Conservation (phyloP, 441 rosid genomes). For the Pelargonium cotyledonis region DNA sequence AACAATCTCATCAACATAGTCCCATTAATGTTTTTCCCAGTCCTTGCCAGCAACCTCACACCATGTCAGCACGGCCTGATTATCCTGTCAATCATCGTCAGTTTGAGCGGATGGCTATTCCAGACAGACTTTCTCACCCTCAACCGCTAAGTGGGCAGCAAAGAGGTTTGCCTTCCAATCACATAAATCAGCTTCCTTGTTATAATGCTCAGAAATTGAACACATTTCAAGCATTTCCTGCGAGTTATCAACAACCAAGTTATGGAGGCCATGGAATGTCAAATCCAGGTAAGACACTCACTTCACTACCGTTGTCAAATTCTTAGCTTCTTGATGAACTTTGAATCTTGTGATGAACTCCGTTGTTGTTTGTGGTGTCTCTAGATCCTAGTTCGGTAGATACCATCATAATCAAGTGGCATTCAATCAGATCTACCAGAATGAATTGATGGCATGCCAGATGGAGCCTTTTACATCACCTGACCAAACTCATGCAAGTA, state of each 20-base stretch:
- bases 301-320: not conserved
- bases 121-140: conserved; percentile 12
- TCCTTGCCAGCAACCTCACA: conserved; percentile 13
- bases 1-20: not conserved
- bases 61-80: conserved; percentile 15
- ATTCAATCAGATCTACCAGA: conserved; percentile 2
- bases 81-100: conserved; percentile 13
- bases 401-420: conserved; percentile 2
- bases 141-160: conserved; percentile 15
- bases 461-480: too few relatives aligned
- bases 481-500: too few relatives aligned
- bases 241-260: conserved; percentile 7
- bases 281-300: conserved; percentile 16
- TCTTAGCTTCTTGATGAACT: not conserved
- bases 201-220: conserved; percentile 5
- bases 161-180: conserved; percentile 9
- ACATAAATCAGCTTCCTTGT: conserved; percentile 1
- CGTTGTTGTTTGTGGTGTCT: not conserved
- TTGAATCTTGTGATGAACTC: conserved; percentile 4
- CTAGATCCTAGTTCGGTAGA: not conserved
- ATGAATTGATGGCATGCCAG: not conserved
- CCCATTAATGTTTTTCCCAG: conserved; percentile 13
- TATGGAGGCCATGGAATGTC: conserved; percentile 1
- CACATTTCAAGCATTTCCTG: conserved; percentile 12
- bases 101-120: conserved; percentile 16